Evolutionary conservation across 345 rosid species (phyloP).

Genomic region (Populus deltoides): DNA sequence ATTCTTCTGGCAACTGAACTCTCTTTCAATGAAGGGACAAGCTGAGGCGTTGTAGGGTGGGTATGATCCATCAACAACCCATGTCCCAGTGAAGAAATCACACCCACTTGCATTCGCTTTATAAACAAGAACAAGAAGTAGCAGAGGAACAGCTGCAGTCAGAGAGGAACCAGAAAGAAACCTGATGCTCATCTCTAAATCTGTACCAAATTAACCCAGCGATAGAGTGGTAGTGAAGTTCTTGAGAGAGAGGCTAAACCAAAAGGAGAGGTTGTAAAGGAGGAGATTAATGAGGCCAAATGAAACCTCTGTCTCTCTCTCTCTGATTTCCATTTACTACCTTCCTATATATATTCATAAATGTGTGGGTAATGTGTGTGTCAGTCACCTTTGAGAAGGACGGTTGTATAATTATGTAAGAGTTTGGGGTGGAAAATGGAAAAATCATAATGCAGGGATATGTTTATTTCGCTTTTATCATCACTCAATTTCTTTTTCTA

Average conservation of each 20-base stretch:
- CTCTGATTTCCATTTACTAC: too few species aligned
- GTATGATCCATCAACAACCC: conserved; percentile 14
- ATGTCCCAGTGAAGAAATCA: conserved; percentile 18
- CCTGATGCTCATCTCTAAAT: conserved; percentile 1
- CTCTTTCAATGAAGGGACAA: conserved; percentile 50
- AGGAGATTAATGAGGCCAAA: too few species aligned
- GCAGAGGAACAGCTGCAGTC: neutral
- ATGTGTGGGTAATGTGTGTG: too few species aligned
- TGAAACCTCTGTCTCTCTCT: too few species aligned
- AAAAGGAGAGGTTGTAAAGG: neutral
- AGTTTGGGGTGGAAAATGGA: too few species aligned
- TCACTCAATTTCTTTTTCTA: too few species aligned
- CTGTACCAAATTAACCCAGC: neutral
- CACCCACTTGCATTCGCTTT: neutral
- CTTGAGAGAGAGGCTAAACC: neutral
- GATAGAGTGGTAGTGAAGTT: neutral
- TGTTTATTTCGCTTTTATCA: too few species aligned
- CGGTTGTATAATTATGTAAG: too few species aligned
- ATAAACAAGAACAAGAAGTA: neutral
- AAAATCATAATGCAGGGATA: too few species aligned
- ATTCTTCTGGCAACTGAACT: conserved; percentile 52
- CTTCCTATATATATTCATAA: too few species aligned
- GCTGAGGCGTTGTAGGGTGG: conserved; percentile 22
- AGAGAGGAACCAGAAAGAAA: neutral
- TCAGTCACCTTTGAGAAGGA: too few species aligned